Percentiles rank a stretch among this genome's conserved stretches.
Conservation (phyloP, 345 rosid genomes). For the Syzygium jambos region DNA sequence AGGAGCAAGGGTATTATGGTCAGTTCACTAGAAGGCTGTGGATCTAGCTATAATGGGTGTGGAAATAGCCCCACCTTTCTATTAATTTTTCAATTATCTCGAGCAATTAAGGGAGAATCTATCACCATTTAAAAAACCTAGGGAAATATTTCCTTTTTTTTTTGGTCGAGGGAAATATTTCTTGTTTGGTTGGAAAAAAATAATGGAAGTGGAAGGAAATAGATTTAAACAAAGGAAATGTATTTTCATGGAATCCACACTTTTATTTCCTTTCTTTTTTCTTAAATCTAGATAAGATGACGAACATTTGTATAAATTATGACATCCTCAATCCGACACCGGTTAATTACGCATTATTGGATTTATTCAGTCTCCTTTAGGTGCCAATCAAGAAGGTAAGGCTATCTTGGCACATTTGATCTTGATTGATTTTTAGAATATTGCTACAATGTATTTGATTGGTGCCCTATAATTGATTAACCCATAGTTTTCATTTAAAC, state of each 20-base stretch:
- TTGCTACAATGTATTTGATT: too few relatives aligned
- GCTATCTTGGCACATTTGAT: too few relatives aligned
- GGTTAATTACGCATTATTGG: too few relatives aligned
- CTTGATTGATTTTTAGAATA: too few relatives aligned
- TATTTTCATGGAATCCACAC: neutral
- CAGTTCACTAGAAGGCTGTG: neutral
- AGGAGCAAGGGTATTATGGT: neutral
- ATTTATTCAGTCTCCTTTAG: too few relatives aligned
- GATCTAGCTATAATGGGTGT: neutral
- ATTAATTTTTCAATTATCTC: neutral
- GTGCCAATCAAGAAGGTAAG: too few relatives aligned
- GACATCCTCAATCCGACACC: too few relatives aligned
- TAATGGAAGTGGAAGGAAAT: neutral
- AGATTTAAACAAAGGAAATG: neutral
- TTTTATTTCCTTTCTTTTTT: neutral
- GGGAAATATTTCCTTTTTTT: neutral
- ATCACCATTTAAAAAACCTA: too few relatives aligned
- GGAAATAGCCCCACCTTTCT: neutral
- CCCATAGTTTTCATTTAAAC: too few relatives aligned
- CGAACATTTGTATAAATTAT: neutral
- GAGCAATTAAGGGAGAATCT: neutral
- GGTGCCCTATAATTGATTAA: too few relatives aligned
- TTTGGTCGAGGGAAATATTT: neutral
- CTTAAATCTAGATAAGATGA: neutral
- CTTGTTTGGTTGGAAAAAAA: neutral